Evolutionary conservation across 176 grass and related monocot species (phyloP), one percentile per base, ranked within the genome.

Genomic region (Cenchrus purpureus): DNA sequence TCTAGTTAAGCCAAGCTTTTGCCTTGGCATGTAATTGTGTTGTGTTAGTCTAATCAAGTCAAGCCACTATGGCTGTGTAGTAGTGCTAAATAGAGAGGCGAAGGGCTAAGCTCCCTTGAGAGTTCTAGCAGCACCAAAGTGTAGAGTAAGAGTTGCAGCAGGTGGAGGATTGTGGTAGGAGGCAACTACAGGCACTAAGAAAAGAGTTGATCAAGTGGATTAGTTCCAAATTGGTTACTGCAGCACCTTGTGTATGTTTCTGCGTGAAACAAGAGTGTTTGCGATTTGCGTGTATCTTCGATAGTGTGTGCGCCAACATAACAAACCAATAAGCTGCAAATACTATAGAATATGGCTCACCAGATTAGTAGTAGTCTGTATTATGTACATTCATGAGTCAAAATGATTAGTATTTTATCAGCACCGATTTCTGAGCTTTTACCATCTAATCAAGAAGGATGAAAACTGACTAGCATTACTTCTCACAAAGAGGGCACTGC

Each of bases 321-420:
- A 40, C 37, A 53, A 51, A 55, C 12, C n/a, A 25, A 22, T 65
- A 63, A 29, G 1, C 20, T 43, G 16, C n/a, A 77, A 54, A 55
- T 46, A 13, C 67, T 48, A 59, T 48, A 59, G 42, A 71, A 17
- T 67, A 32, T 12, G 12, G 14, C 29, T 77, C 65, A 84, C 61
- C 32, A 43, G 32, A 54, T 61, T 62, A 44, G 17, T 10, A 65
- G 14, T 32, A 65, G 68, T 19, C 25, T 49, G 31, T 65, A 52
- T 3, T 11, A 54, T 45, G 19, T 20, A 44, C 49, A 56, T 73
- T 80, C 45, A 86, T 45, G 6, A n/a, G 55, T 25, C 49, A 16
- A 72, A 12, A 65, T 54, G 15, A 74, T 73, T 8, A 81, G 70
- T 32, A 80, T 43, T 55, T 74, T 74, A 5, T 81, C 44, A 67